A percentile compares a stretch with the other conserved stretches of the same genome.
phyloP scores from a whole-genome alignment of 2,329 filamentous ascomycete species.

The Claviceps lovelessii region DNA sequence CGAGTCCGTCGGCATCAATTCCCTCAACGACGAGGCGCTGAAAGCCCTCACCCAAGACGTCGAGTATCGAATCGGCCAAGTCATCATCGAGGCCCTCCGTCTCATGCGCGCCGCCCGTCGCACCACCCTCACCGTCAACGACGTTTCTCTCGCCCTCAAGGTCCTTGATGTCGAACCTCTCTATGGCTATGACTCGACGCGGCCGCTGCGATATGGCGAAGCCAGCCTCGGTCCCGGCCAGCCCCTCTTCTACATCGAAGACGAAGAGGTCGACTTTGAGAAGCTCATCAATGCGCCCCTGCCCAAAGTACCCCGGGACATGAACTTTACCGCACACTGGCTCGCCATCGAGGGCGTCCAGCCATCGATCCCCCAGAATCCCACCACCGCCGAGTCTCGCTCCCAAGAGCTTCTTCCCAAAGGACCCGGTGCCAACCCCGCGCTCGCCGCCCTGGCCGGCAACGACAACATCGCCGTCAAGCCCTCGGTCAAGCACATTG shows the following conservation, averaged over 20 bases:
- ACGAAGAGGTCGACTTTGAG: slow-evolving; percentile 97
- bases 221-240: slow-evolving; percentile 87
- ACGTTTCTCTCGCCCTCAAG: slow-evolving; percentile 72
- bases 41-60: slow-evolving; percentile 84
- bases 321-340: slow-evolving; percentile 87
- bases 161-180: slow-evolving; percentile 87
- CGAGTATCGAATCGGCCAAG: slow-evolving; percentile 86
- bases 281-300: slow-evolving; percentile 94
- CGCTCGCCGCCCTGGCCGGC: slow-evolving; percentile 66
- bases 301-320: slow-evolving; percentile 86
- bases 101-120: slow-evolving; percentile 89
- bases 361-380: slow-evolving; percentile 91
- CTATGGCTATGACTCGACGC: slow-evolving; percentile 88
- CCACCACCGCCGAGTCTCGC: slow-evolving; percentile 69
- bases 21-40: slow-evolving; percentile 70
- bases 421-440: slow-evolving; percentile 74
- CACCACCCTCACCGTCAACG: slow-evolving; percentile 75
- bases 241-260: slow-evolving; percentile 91
- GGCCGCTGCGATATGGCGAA: slow-evolving; percentile 82
- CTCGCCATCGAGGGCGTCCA: slow-evolving; percentile 95
- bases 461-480: slow-evolving; percentile 74
- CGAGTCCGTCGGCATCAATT: slow-evolving; percentile 80
- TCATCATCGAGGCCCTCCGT: slow-evolving; percentile 84
- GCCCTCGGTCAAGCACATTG: slow-evolving; percentile 85
- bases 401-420: slow-evolving; percentile 80